Conservation (phyloP, 257 asterid species). For the Galeopsis tetrahit region DNA sequence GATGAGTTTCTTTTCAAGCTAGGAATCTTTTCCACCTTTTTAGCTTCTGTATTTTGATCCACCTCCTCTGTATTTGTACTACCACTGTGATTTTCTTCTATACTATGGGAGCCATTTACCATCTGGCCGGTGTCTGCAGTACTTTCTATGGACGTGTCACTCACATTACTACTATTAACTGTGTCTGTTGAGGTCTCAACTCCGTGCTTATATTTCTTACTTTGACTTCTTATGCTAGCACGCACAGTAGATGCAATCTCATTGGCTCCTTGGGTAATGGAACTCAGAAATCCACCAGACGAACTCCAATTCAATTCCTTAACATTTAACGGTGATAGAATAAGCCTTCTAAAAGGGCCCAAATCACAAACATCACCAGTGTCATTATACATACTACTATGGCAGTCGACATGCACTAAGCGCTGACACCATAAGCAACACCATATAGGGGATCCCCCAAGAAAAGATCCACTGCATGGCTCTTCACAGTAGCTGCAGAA, state of each 20-base stretch:
- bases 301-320: constrained; percentile 58
- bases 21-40: constrained; percentile 55
- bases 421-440: constrained; percentile 99
- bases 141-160: constrained; percentile 62
- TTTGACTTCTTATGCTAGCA: constrained; percentile 85
- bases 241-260: constrained; percentile 97
- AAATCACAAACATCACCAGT: constrained; percentile 92
- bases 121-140: constrained; percentile 47
- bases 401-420: constrained; percentile 96
- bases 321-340: constrained; percentile 85
- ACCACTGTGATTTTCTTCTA: constrained; percentile 61
- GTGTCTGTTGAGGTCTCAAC: constrained; percentile 55
- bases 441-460: constrained; percentile 98
- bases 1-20: constrained; percentile 71
- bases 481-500: constrained; percentile 97
- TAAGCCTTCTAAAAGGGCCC: constrained; percentile 86
- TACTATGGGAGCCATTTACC: constrained; percentile 50
- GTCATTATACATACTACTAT: constrained; percentile 74
- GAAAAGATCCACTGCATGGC: constrained; percentile 91
- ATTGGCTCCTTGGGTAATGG: constrained; percentile 97
- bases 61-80: constrained; percentile 46
- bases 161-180: constrained; percentile 53
- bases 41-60: constrained; percentile 55
- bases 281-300: constrained; percentile 81
- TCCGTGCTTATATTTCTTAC: constrained; percentile 75